Base-by-base conservation (phyloP, 31 red algal genomes). In the Endocladia muricata region DNA sequence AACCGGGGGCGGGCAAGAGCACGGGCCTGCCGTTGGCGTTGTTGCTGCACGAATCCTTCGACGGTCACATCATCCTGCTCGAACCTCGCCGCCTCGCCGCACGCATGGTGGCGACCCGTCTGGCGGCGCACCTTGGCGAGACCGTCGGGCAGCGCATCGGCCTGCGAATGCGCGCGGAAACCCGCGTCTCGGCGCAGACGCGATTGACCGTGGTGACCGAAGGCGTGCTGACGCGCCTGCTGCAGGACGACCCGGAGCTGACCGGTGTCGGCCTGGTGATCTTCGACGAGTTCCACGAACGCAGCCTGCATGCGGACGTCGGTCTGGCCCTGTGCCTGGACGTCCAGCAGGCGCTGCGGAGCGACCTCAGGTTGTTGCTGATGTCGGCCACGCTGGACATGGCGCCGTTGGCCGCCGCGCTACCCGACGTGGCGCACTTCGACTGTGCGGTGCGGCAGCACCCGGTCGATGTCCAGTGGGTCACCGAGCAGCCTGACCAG, bases 281-380 rank as follows among this genome's bases (percentile, higher is more conserved):
- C 36, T 41, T 93, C 0, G 90, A 93, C 59, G 90, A 93, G 49
- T 80, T 90, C 2, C 90, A 93, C 41, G 90, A 93, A 44, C 85
- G 90, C 6, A 52, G 42, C 38, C 15, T 74, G 9, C 36, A 81
- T n/a, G 76, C 65, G 30, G 90, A 93, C 73, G 21, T 93, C 2
- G 32, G 70, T 3, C 72, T 75, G 17, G 77, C 63, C 22, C 57
- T 82, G 1, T 67, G n/a, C n/a, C 80, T 55, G 60, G 51, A 83
- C 54, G 47, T 28, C 37, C 66, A 47, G 15, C 6, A 33, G 23
- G 23, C 17, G 17, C 23, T 61, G 38, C 22, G 49, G 55, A 7
- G 40, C 33, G 66, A 57, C 38, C 49, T 87, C 0, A 39, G 72
- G 30, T 13, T 88, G 21, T 51, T 88, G 74, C 40, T 88, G 25